Evolutionary conservation across 2,329 filamentous ascomycete species (phyloP).

Genomic region (Verticillium albo-atrum): DNA sequence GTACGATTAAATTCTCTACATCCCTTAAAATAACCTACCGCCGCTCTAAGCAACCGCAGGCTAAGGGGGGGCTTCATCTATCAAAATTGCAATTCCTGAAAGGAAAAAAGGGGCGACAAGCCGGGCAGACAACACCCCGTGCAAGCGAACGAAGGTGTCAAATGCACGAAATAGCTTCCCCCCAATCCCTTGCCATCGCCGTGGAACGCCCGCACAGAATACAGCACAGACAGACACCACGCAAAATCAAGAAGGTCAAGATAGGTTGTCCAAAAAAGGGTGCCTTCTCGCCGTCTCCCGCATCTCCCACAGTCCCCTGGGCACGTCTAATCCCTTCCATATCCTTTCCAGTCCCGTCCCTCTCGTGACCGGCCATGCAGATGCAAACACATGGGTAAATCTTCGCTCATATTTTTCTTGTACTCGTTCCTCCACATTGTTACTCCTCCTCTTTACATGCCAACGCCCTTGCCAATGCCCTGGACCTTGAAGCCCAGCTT

Average conservation of each 20-base stretch:
- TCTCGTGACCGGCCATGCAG: neutral
- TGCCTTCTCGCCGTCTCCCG: neutral
- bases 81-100: neutral
- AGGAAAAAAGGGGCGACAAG: neutral
- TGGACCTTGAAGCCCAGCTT: conserved; percentile 32
- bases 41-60: neutral
- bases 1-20: neutral
- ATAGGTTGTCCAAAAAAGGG: neutral
- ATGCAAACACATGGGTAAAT: neutral
- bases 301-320: neutral
- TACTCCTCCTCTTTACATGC: conserved; percentile 27
- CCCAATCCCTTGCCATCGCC: neutral
- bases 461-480: conserved; percentile 36
- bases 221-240: neutral
- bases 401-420: neutral
- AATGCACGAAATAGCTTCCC: neutral
- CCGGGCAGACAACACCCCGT: neutral
- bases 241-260: neutral
- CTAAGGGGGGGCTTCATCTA: neutral
- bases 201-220: neutral
- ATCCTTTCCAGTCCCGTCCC: neutral
- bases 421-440: neutral
- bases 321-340: neutral
- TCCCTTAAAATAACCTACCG: neutral
- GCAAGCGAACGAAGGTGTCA: neutral